Percentiles rank a stretch among this genome's conserved stretches.
Conservation (phyloP, 495 filamentous ascomycete genomes). For the Cryomyces minteri region DNA sequence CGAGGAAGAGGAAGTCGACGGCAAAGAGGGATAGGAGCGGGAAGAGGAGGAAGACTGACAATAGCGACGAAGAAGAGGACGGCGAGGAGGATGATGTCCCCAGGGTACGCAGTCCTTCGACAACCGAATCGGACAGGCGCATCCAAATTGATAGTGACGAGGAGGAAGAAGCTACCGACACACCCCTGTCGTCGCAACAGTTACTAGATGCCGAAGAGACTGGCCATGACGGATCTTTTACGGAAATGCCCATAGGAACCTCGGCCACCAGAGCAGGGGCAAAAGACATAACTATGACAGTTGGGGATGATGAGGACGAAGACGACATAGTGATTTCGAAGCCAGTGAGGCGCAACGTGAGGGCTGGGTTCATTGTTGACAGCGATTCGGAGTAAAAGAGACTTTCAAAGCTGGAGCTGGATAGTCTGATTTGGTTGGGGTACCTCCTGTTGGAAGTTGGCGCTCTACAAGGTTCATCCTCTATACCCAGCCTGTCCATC, state of each 20-base stretch:
- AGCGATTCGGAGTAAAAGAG: slow-evolving; percentile 15
- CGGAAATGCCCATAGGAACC: slow-evolving; percentile 9
- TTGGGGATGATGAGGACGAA: slow-evolving; percentile 6
- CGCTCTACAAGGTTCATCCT: too few relatives aligned
- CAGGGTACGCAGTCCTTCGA: neutral
- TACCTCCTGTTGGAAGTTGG: too few relatives aligned
- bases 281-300: neutral
- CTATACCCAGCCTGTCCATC: too few relatives aligned
- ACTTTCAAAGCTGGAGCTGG: too few relatives aligned
- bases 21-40: slow-evolving; percentile 5
- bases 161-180: neutral
- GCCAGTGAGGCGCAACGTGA: slow-evolving; percentile 19
- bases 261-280: neutral
- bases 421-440: too few relatives aligned
- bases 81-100: too few relatives aligned
- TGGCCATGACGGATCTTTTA: slow-evolving; percentile 2
- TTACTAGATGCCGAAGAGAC: neutral
- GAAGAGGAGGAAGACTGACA: slow-evolving; percentile 3
- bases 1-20: slow-evolving; percentile 7
- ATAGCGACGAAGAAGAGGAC: slow-evolving; percentile 10
- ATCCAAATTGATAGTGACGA: neutral
- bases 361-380: slow-evolving; percentile 35
- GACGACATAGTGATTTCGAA: slow-evolving; percentile 7
- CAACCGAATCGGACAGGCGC: slow-evolving; percentile 3
- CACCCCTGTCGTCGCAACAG: neutral